Base-by-base conservation (phyloP, 1,284 basidiomycete species). In the Boletus semigastroideus region DNA sequence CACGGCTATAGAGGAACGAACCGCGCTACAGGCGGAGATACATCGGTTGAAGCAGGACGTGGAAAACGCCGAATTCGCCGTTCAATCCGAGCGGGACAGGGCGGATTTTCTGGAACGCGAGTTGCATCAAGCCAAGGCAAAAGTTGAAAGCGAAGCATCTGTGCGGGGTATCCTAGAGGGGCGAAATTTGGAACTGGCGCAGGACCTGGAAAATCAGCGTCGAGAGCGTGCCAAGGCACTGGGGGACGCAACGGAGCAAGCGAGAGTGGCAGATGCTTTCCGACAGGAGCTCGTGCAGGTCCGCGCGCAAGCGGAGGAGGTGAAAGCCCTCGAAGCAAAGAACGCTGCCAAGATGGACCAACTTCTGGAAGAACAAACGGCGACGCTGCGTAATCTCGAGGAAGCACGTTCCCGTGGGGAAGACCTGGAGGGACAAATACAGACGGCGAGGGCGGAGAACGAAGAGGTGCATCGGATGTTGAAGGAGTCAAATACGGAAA, bases 291-390 rank as follows among this genome's bases (percentile, higher is more conserved):
- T 93, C 12, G 73, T 77, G 0, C 82, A 82, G 52, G 79, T 80
- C 1, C 75, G 80, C 28, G 73, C 78, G 2, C 83, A 87, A 59
- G 80, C 86, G 36, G 85, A 89, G 55, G 87, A 89, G 51, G 79
- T 88, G n/a, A 86, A 88, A 61, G 72, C 76, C 14, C 73, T 90
- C 39, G 89, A 92, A 68, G 76, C 78, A 28, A 77, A 83, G 54
- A 82, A 90, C 45, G 75, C 80, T 17, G 73, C 73, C 48, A 87
- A 87, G 61, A 72, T 92, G 19, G 76, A 79, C 8, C 75, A 75
- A 43, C 70, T 94, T 37, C 74, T 92, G 41, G 82, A 85, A 52
- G 90, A 93, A 46, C 87, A 92, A 59, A 83, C 84, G 14, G 75
- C 74, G 42, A 83, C 82, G 25, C 69, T 93, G 34, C 79, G 80